A percentile compares a stretch with the other conserved stretches of the same genome.
Conservation (phyloP, 169 alveolate genomes). For the Plasmodium gaboni region DNA sequence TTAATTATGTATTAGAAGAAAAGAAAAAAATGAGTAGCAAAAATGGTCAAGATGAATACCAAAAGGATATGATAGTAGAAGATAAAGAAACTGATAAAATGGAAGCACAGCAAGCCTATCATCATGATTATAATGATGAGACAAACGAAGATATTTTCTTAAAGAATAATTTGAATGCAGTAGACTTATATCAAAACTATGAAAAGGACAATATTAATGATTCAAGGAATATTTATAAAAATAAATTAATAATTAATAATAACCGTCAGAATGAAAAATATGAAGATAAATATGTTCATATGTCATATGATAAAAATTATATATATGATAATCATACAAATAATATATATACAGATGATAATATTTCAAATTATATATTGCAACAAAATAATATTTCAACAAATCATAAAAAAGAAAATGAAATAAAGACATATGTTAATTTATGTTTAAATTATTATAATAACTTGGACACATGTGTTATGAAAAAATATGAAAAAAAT, state of each 20-base stretch:
- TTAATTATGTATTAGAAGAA: conserved; percentile 37
- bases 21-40: conserved; percentile 7
- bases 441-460: conserved; percentile 55
- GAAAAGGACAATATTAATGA: conserved; percentile 42
- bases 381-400: neutral
- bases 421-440: conserved; percentile 38
- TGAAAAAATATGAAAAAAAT: conserved; percentile 42
- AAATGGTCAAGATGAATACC: neutral
- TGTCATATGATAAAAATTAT: conserved; percentile 29
- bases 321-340: conserved; percentile 26
- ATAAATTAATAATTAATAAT: conserved; percentile 35
- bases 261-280: conserved; percentile 8
- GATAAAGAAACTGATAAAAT: neutral
- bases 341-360: conserved; percentile 45
- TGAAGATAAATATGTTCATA: conserved; percentile 55
- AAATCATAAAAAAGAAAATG: conserved; percentile 2
- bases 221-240: conserved; percentile 53
- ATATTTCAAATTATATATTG: conserved; percentile 27
- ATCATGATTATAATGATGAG: neutral
- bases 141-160: neutral
- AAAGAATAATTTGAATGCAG: neutral
- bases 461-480: conserved; percentile 52
- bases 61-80: neutral
- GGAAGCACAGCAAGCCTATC: neutral
- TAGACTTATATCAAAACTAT: conserved; percentile 33